Base-by-base conservation (phyloP, 306 rosid species). In the Mimosa pudica region DNA sequence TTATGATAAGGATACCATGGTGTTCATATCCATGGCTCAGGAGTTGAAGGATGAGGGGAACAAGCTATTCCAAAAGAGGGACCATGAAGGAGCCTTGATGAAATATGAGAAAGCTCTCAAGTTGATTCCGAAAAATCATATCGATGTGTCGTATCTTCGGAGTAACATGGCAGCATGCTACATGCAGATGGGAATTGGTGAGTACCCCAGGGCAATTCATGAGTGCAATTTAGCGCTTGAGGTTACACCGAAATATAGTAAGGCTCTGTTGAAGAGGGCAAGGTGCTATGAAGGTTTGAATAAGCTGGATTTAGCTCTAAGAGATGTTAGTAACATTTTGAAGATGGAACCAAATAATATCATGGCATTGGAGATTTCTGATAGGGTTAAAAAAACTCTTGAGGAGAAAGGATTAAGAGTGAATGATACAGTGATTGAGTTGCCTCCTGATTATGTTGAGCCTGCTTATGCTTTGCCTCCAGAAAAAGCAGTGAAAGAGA, bases 141-240 rank as follows among this genome's bases (percentile, higher is more conserved):
- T 85, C 35, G 91, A 91, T 77, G 89, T 89, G 16, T 84, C 96
- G 11, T 83, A 89, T 84, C 93, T 91, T 64, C 85, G 90, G 80
- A 89, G 96, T 83, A 89, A 91, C 77, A 84, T 91, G 87, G 93
- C 96, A 0, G 91, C 96, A 3, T 91, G 96, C 86, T 52, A 84
- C 78, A 91, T 91, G 96, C 96, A 91, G 83, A 85, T 91, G 89
- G 96, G 91, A 76, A 10, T 79, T n/a, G 73, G 82, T 24, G 96
- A 87, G 78, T 91, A 87, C 77, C 91, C 96, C 3, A 85, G 88
- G 81, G 96, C 93, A 6, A 81, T 91, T 57, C 86, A 84, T 18
- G 93, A 91, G 84, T 91, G 96, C 68, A 80, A 89, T 81, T 80
- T 89, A 75, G 90, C 93, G 70, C 95, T 90, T 52, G 89, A 85